Evolutionary conservation across 2,329 filamentous ascomycete species (phyloP), one percentile per base, ranked within the genome.

Genomic region (Beauveria varroae): DNA sequence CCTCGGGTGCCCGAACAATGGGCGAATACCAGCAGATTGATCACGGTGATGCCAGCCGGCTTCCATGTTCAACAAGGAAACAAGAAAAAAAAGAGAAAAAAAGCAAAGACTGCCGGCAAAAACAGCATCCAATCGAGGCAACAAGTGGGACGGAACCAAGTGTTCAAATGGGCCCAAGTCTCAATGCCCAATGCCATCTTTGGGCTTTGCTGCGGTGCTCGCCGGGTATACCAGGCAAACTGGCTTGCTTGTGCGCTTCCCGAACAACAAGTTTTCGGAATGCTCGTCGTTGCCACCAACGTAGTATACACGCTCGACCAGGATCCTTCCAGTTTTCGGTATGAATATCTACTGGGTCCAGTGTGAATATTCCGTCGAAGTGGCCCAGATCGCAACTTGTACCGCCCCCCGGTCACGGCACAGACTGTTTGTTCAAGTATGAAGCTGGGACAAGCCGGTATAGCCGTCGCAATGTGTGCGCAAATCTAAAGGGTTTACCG

Each of bases 341-440:
- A 28, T 28, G 26, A 28, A 28, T 28, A 30, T 30, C 28, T 34
- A 28, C 41, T 22, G 2, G n/a, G 43, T 37, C 16, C 41, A 12
- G 10, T 47, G 34, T 28, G 4, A 41, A 37, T 40, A 40, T 14
- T 40, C 43, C 16, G 20, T 28, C 20, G 37, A 9, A 41, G 55
- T 49, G 55, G 55, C 44, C 40, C 44, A 57, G 55, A 57, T 57
- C 55, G 55, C 44, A 34, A 49, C 44, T 41, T 49, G 28, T n/a
- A 26, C 54, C 28, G 54, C 43, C 43, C 43, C 20, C 20, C 10
- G 30, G 44, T 22, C 30, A 40, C n/a, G n/a, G 40, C 30, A 57
- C 44, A 40, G 14, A 30, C 24, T 16, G 43, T 40, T 41, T 49
- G 43, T 26, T 44, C 55, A 16, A 49, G 22, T 57, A 57, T 49